Evolutionary conservation across 352 stramenopile species (phyloP), one percentile per base, ranked within the genome.

Genomic region (Globisporangium parvum): DNA sequence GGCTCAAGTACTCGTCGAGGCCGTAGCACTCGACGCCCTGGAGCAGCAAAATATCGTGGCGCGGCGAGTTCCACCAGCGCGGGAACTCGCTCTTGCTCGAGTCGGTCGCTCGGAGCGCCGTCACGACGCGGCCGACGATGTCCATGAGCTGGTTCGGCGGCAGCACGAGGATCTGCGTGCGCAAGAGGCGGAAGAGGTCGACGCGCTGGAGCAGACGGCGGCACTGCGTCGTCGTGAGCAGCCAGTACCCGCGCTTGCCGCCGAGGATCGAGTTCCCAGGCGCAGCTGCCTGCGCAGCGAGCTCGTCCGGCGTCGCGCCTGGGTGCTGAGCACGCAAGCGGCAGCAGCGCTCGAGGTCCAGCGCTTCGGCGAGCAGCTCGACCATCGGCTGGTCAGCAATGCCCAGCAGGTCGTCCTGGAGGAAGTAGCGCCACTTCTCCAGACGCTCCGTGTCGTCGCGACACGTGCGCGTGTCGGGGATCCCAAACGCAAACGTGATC

Each of bases 391-490:
- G 64, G 6, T 66, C 63, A 0, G 53, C 59, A 15, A 91, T 53
- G 6, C 51, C 51, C 26, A 95, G 55, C 2, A 71, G 44, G 9
- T 66, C 44, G 47, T 95, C 84, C 12, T 82, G 53, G 23, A 86
- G 33, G 47, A 94, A 93, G 47, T 89, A 87, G 4, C 82, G 72
- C 85, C 85, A 95, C 59, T 93, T 93, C 31, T 94, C 77, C 11
- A 65, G 55, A 31, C 67, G 63, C 20, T 88, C 75, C 18, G 60
- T 57, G 26, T 75, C 45, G 41, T 77, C 65, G 49, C 70, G 69
- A 45, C 80, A 92, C n/a, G 63, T 69, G 14, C 75, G 70, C 4
- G 77, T 69, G 52, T 94, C 80, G 0, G 85, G 85, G 31, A 95
- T 86, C 8, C 85, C 85, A 26, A 78, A 85, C 20, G 75, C 75